phyloP scores from a whole-genome alignment of 495 filamentous ascomycete species.

The Staphylotrichum tortipilum region DNA sequence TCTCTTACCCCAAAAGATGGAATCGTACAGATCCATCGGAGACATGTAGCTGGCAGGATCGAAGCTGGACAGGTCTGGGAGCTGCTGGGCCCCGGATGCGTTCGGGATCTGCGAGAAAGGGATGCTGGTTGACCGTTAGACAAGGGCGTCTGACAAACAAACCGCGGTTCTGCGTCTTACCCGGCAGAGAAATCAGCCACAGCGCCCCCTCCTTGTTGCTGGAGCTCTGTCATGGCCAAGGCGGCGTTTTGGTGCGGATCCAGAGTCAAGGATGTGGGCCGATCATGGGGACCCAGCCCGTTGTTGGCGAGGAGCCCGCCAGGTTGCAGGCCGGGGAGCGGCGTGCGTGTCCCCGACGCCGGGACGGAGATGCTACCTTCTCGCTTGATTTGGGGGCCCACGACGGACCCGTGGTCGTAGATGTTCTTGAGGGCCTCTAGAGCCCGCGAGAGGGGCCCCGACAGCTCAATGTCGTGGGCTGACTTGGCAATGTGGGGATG shows the following conservation, averaged over 20 bases:
- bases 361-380: conserved; percentile 28
- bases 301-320: conserved; percentile 2
- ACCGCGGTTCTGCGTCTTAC: too few relatives aligned
- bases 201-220: conserved; percentile 40
- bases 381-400: conserved; percentile 31
- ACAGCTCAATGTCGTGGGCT: conserved; percentile 47
- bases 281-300: neutral
- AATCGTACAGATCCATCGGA: conserved; percentile 51
- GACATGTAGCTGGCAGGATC: conserved; percentile 41
- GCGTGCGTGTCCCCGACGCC: conserved; percentile 34
- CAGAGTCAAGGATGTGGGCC: conserved; percentile 8
- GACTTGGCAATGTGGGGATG: conserved; percentile 37
- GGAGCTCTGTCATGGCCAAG: conserved; percentile 48
- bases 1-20: conserved; percentile 52
- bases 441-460: conserved; percentile 44
- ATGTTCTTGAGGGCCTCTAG: conserved; percentile 48
- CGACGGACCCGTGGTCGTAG: conserved; percentile 46
- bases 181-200: conserved; percentile 29
- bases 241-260: conserved; percentile 48
- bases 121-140: conserved; percentile 10
- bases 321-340: conserved; percentile 19
- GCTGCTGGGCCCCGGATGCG: conserved; percentile 22
- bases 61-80: conserved; percentile 32
- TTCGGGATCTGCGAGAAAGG: conserved; percentile 9
- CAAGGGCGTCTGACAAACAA: too few relatives aligned